Evolutionary conservation across 176 grass and related monocot species (phyloP).

Genomic region (Oryza longistaminata): DNA sequence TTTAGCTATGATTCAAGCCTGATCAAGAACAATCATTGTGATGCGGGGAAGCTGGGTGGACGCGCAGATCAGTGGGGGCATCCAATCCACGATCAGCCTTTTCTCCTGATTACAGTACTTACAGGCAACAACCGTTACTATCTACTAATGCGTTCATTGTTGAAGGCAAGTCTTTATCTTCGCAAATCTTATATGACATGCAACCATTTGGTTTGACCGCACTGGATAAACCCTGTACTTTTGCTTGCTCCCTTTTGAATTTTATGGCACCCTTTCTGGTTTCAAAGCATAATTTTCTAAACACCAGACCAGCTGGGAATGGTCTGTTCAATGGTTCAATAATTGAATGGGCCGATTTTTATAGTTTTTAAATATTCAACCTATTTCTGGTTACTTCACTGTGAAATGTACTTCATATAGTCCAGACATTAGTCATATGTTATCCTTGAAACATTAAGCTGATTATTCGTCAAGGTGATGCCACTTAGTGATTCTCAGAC

Average conservation of each 20-base stretch:
- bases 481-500: not conserved
- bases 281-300: not conserved
- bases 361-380: not conserved
- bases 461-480: not conserved
- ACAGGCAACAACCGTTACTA: constrained; percentile 75
- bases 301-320: not conserved
- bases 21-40: constrained; percentile 32
- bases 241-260: not conserved
- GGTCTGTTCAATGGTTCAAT: not conserved
- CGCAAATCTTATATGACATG: constrained; percentile 1
- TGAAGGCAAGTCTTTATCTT: constrained; percentile 73
- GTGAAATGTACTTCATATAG: not conserved
- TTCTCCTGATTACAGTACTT: constrained; percentile 62
- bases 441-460: not conserved
- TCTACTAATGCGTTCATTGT: constrained; percentile 71
- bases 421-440: not conserved
- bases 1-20: constrained; percentile 26
- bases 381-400: not conserved
- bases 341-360: not conserved
- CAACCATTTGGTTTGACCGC: constrained; percentile 3
- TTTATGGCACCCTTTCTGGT: constrained; percentile 17
- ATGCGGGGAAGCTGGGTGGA: constrained; percentile 92
- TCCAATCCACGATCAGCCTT: constrained; percentile 77
- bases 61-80: constrained; percentile 92
- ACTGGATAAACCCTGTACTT: constrained; percentile 3